Base-by-base conservation (phyloP, 495 filamentous ascomycete genomes). In the Xanthoparmelia taractica region DNA sequence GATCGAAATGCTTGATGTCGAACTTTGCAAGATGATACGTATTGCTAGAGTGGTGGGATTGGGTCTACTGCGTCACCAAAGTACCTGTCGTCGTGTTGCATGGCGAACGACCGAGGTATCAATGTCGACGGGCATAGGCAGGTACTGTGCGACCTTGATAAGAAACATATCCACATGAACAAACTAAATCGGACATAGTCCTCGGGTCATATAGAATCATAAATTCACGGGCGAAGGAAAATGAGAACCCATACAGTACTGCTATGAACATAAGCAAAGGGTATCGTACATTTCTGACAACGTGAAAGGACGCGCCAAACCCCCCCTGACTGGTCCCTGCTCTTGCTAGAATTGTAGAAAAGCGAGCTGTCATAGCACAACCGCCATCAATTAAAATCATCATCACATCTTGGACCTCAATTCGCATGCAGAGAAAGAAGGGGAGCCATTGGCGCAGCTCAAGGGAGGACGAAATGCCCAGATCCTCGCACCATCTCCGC, bases 241-340 rank as follows among this genome's bases (percentile, higher is more conserved):
- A 55, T 12, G n/a, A 58, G 57, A 52, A 52, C 23, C 48, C 57
- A 58, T 58, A 15, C 2, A 31, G 43, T 41, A 40, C 37, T 29
- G n/a, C 38, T 62, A 57, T 62, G 43, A 29, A 62, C 60, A 45
- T 62, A 56, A 56, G 25, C 33, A 40, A 60, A 54, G 63, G 63
- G 63, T 64, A 64, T 64, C 57, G 57, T 64, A 64, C 63, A 55
- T 48, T 38, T 57, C 60, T 29, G 45, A 55, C 43, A 43, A 33
- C 20, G 1, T 31, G 37, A 25, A 17, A 40, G 18, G 17, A 45
- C n/a, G 38, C 48, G 48, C 27, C 48, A 25, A n/a, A n/a, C 48
- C 48, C 29, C 48, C 31, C 27, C 48, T 18, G 12, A 52, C 6
- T 31, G 25, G 33, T 40, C 37, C 13, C 23, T 11, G 10, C 23